These are phyloP conservation scores for Noccaea caerulescens DNA, from an alignment of 345 rosid genomes.

Conservation along the genomic window DNA sequence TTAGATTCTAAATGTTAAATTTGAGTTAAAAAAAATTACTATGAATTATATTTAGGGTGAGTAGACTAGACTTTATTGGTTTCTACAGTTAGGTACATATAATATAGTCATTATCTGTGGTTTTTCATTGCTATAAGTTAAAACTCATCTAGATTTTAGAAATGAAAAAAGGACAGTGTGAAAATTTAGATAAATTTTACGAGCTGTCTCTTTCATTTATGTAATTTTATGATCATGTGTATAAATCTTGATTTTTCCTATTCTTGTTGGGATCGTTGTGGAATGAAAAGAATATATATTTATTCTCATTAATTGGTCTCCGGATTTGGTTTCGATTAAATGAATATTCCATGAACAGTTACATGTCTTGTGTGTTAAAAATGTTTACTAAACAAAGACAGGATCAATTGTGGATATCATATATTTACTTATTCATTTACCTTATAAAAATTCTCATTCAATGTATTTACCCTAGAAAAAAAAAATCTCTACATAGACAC, in stretches of 20 bases:
- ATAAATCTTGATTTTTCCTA: neutral
- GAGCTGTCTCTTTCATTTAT: neutral
- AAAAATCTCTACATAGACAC: slow-evolving; percentile 6
- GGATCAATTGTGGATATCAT: slow-evolving; percentile 30
- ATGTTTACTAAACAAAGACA: slow-evolving; percentile 1
- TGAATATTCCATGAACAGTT: neutral
- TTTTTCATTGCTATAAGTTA: neutral
- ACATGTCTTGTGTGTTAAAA: neutral
- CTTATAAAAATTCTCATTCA: slow-evolving; percentile 24
- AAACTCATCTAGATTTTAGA: neutral
- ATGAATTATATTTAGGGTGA: neutral
- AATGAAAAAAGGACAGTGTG: no score
- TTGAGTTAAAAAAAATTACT: neutral
- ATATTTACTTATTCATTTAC: slow-evolving; percentile 23
- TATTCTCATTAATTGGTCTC: neutral
- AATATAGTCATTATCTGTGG: neutral
- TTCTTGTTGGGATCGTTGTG: neutral
- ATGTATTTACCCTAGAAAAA: neutral
- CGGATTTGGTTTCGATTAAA: neutral
- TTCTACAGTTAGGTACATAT: neutral
- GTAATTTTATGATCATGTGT: neutral
- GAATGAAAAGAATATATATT: neutral
- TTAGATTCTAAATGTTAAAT: neutral
- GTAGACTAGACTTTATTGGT: neutral
- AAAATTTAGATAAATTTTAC: neutral